phyloP scores from a whole-genome alignment of 805 yeast genomes.

The Yamadazyma tumulicola region DNA sequence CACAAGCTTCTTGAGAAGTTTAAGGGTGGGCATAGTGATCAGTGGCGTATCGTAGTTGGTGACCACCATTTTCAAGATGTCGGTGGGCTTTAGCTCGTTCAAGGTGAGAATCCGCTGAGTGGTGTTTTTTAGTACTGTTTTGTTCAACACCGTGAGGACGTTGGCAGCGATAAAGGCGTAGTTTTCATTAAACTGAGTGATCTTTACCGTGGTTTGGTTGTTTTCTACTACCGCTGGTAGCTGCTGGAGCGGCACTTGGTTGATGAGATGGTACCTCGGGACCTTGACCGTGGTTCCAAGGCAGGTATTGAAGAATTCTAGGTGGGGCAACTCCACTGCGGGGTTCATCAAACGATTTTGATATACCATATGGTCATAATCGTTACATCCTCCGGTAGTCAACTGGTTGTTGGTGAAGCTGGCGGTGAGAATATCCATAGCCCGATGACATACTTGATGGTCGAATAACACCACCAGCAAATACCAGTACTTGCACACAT shows the following conservation, averaged over 20 bases:
- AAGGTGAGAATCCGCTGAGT: constrained; percentile 70
- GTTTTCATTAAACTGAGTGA: constrained; percentile 32
- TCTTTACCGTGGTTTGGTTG: constrained; percentile 20
- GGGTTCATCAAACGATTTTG: constrained; percentile 43
- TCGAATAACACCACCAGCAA: constrained; percentile 72
- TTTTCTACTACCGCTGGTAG: constrained; percentile 25
- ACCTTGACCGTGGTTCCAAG: constrained; percentile 10
- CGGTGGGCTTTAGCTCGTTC: constrained; percentile 62
- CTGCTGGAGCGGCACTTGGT: constrained; percentile 24
- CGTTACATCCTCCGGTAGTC: constrained; percentile 13
- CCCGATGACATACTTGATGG: constrained; percentile 46
- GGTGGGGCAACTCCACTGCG: constrained; percentile 24
- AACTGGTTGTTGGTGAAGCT: constrained; percentile 35
- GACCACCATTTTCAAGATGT: constrained; percentile 53
- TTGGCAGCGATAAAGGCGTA: constrained; percentile 49
- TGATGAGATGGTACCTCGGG: constrained; percentile 24
- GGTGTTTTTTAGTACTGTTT: constrained; percentile 55
- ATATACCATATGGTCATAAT: constrained; percentile 31
- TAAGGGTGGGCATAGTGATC: constrained; percentile 66
- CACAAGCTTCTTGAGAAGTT: constrained; percentile 70
- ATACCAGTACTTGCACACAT: constrained; percentile 75
- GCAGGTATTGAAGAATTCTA: constrained; percentile 39
- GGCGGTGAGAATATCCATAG: constrained; percentile 30
- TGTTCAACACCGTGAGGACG: constrained; percentile 52
- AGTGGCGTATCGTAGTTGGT: constrained; percentile 56